phyloP scores from a whole-genome alignment of 176 grass and related monocot genomes.

The Avena atlantica region DNA sequence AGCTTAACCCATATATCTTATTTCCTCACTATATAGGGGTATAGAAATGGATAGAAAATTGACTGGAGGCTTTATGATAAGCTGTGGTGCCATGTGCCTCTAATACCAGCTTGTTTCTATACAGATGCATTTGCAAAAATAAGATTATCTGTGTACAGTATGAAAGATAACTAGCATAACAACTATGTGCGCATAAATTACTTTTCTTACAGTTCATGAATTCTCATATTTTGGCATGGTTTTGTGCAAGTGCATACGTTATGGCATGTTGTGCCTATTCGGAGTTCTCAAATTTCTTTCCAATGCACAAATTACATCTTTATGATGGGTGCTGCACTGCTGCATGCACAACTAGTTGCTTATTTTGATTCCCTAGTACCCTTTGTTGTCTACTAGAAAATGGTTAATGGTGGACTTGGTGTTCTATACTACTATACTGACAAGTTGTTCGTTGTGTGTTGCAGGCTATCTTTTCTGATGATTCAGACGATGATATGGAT shows the following conservation, averaged over 20 bases:
- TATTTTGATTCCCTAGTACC: constrained; percentile 21
- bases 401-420: constrained; percentile 28
- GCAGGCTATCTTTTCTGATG: constrained; percentile 98
- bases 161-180: neutral
- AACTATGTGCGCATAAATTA: neutral
- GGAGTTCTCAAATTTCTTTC: neutral
- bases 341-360: neutral
- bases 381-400: constrained; percentile 22
- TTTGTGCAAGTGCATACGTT: neutral
- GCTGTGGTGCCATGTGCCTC: neutral
- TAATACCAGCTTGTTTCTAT: neutral
- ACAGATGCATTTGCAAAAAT: neutral
- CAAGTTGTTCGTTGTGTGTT: constrained; percentile 23
- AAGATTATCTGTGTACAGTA: neutral
- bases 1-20: neutral
- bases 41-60: constrained; percentile 23
- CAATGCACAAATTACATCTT: neutral
- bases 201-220: neutral
- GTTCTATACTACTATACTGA: constrained; percentile 34
- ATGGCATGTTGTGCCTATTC: neutral
- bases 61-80: neutral
- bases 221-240: neutral
- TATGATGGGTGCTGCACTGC: neutral
- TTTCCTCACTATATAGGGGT: neutral
- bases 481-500: constrained; percentile 77